Evolutionary conservation across 306 rosid genomes (phyloP), one percentile per base, ranked within the genome.

Genomic region (Neltuma alba): DNA sequence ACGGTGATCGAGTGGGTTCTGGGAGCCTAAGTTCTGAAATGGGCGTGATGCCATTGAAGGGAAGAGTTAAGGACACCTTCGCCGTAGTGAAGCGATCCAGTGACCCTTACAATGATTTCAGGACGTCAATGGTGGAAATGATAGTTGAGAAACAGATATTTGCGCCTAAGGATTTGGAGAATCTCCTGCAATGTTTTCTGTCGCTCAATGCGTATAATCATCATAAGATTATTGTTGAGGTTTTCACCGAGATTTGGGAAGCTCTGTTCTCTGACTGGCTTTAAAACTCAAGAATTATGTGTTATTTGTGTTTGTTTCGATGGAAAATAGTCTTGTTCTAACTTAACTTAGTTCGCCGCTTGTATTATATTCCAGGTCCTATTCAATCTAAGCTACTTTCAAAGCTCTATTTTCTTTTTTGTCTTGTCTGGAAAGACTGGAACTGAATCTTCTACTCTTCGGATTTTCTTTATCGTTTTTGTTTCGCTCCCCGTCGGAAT

Each of bases 111-210:
- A 90, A 81, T 41, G 99, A 95, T 76, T 95, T 95, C 67, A 91
- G 99, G 76, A 85, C 88, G 0, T 95, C 99, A 0, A 95, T 95
- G 99, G 89, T 95, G 77, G 99, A 95, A 62, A 95, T 95, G 99
- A 95, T 95, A 16, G 84, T 93, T 2, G 98, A 93, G 91, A 95
- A 93, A 70, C 98, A 88, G 85, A 93, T 95, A 72, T 95, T 91
- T 76, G 83, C 90, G 9, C 92, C 91, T 0, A 28, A 61, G 8
- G 99, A 92, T 76, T 94, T 96, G 71, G 97, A 93, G 85, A 90
- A 91, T 55, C 98, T 96, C 3, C 85, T 96, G 86, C 98, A 93
- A 86, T 91, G 99, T 76, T 96, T 93, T 76, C 87, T 96, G 5
- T 88, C 94, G 0, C 83, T 96, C 65, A 96, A 96, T 84, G 91